Evolutionary conservation across 148 eudicot species (phyloP).

Genomic region (Selenicereus undatus): DNA sequence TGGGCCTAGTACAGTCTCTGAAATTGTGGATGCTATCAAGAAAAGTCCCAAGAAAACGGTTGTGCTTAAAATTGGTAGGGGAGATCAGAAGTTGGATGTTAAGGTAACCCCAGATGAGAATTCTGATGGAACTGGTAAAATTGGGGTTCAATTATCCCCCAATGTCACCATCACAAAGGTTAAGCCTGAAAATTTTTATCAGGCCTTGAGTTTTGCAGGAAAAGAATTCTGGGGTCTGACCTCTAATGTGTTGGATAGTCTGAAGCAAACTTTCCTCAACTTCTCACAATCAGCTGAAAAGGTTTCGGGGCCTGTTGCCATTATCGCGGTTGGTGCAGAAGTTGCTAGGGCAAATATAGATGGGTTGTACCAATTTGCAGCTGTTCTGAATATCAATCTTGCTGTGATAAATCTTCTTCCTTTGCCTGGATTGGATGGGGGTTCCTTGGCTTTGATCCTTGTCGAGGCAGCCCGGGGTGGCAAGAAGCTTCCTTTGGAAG

Average conservation of each 20-base stretch:
- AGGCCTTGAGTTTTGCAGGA: constrained; percentile 62
- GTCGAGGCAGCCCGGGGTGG: constrained; percentile 94
- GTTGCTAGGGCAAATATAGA: constrained; percentile 81
- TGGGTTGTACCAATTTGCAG: constrained; percentile 93
- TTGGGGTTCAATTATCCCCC: constrained; percentile 89
- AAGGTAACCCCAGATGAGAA: constrained; percentile 76
- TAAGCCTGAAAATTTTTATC: constrained; percentile 45
- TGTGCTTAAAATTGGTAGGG: constrained; percentile 55
- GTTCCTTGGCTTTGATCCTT: constrained; percentile 83
- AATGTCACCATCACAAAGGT: constrained; percentile 56
- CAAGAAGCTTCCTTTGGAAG: constrained; percentile 77
- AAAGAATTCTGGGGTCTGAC: constrained; percentile 80
- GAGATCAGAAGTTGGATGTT: constrained; percentile 41
- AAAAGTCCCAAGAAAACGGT: constrained; percentile 60
- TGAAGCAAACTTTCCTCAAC: constrained; percentile 83
- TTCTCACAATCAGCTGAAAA: constrained; percentile 82
- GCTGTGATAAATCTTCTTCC: constrained; percentile 96
- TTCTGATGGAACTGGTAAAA: constrained; percentile 77
- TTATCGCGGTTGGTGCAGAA: constrained; percentile 97
- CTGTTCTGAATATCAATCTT: constrained; percentile 78
- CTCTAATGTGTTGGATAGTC: constrained; percentile 66
- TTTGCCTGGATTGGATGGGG: constrained; percentile 95
- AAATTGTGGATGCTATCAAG: constrained; percentile 74
- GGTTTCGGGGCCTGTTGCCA: constrained; percentile 94
- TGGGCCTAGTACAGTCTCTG: constrained; percentile 57